Percentiles rank a stretch among this genome's conserved stretches.
Evolutionary conservation across 2,329 filamentous ascomycete species (phyloP).

Genomic region (Aspergillus terreus): DNA sequence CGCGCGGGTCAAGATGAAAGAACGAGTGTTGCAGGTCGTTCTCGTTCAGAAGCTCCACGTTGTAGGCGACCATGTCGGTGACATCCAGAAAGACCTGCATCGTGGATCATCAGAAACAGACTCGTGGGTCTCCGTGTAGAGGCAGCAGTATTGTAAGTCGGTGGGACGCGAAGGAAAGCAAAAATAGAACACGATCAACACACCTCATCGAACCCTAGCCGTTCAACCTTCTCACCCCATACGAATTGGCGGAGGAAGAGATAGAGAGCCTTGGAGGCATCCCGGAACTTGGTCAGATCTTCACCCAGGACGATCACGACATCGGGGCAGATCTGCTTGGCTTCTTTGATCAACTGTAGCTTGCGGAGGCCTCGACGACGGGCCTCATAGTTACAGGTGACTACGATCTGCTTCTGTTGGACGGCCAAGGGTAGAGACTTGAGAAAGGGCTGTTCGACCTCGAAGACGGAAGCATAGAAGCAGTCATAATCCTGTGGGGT

Average conservation of each 20-base stretch:
- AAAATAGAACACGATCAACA: constrained; percentile 20
- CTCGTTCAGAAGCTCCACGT: constrained; percentile 65
- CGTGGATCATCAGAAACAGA: background rate
- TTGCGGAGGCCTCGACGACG: constrained; percentile 65
- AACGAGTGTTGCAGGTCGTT: constrained; percentile 66
- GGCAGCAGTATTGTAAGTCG: too few species aligned
- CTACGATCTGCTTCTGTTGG: constrained; percentile 88
- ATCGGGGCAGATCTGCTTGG: constrained; percentile 74
- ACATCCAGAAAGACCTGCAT: constrained; percentile 68
- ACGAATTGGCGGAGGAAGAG: constrained; percentile 67
- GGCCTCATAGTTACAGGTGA: constrained; percentile 92
- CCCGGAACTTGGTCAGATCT: constrained; percentile 77
- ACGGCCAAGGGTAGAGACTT: constrained; percentile 73
- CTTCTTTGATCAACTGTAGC: constrained; percentile 79
- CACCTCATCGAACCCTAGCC: constrained; percentile 87
- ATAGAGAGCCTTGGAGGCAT: constrained; percentile 79
- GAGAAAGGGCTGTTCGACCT: constrained; percentile 72
- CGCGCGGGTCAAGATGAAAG: constrained; percentile 69
- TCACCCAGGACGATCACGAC: constrained; percentile 83
- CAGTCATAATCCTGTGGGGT: constrained; percentile 54
- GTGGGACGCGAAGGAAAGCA: background rate
- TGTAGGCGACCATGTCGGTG: constrained; percentile 82
- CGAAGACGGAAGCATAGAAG: constrained; percentile 91
- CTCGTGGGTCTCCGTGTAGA: background rate
- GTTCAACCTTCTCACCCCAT: constrained; percentile 75